phyloP scores from a whole-genome alignment of 2,329 filamentous ascomycete genomes.

The Fusarium beomiforme region DNA sequence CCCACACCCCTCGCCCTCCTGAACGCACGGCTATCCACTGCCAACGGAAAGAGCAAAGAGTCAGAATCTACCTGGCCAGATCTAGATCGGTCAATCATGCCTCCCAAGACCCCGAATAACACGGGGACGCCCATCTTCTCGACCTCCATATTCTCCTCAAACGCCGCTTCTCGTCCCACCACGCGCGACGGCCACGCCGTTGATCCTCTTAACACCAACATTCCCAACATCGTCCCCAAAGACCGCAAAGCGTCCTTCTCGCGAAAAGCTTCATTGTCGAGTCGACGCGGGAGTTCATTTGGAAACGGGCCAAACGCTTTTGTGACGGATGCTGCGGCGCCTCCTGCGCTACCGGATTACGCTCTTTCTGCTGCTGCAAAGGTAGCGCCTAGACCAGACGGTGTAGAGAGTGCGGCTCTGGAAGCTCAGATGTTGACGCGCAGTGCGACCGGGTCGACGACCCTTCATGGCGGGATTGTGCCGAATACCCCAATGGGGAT shows the following conservation, averaged over 20 bases:
- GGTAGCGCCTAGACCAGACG: conserved; percentile 44
- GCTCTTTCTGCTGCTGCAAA: conserved; percentile 61
- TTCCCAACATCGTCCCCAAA: conserved; percentile 51
- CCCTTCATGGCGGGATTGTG: conserved; percentile 33
- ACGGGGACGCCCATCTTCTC: conserved; percentile 50
- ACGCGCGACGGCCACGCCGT: conserved; percentile 52
- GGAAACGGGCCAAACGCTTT: conserved; percentile 50
- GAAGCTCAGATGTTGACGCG: conserved; percentile 59
- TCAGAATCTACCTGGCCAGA: not conserved
- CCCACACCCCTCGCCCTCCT: conserved; percentile 10
- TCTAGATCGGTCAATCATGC: conserved; percentile 20
- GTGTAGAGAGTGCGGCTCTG: conserved; percentile 32
- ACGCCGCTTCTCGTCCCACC: conserved; percentile 46
- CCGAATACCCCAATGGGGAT: conserved; percentile 19
- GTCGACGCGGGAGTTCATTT: conserved; percentile 53
- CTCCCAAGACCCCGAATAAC: conserved; percentile 40
- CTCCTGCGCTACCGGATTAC: conserved; percentile 65
- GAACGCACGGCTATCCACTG: conserved; percentile 6
- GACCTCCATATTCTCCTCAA: conserved; percentile 49
- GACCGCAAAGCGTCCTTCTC: conserved; percentile 64
- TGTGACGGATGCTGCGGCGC: conserved; percentile 58
- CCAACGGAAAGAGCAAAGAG: not conserved
- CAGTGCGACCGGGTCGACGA: conserved; percentile 50
- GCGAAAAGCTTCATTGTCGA: conserved; percentile 64
- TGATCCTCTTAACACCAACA: conserved; percentile 34